Evolutionary conservation across 768 basidiomycete genomes (phyloP).

Genomic region (Rhodotorula kratochvilovae): DNA sequence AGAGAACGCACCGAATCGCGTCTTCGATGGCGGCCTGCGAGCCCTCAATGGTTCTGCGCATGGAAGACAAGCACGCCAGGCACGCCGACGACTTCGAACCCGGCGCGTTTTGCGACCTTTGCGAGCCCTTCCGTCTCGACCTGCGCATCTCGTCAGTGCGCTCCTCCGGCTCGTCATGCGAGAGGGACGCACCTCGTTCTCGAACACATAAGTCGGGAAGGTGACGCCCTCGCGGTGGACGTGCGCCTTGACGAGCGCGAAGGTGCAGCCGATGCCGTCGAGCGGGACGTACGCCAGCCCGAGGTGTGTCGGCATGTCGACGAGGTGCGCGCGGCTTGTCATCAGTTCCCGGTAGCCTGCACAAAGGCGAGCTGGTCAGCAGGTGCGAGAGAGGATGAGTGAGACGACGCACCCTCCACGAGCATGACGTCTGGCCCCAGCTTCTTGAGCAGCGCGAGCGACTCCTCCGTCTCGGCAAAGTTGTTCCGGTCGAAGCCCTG

Average conservation of each 20-base stretch:
- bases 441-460: constrained; percentile 9
- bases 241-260: constrained; percentile 30
- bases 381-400: background rate
- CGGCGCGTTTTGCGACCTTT: constrained; percentile 15
- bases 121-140: constrained; percentile 29
- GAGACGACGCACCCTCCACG: constrained; percentile 9
- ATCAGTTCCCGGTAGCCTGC: constrained; percentile 26
- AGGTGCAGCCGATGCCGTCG: constrained; percentile 28
- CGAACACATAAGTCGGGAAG: constrained; percentile 27
- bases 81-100: constrained; percentile 28
- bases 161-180: no score
- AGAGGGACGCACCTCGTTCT: constrained; percentile 15
- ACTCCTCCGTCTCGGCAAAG: constrained; percentile 24
- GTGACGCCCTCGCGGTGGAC: constrained; percentile 28
- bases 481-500: constrained; percentile 30
- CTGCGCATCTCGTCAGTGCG: background rate
- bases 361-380: accelerated
- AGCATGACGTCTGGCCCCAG: constrained; percentile 22
- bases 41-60: constrained; percentile 8
- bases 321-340: constrained; percentile 19
- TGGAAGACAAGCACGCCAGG: constrained; percentile 23
- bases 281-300: constrained; percentile 27
- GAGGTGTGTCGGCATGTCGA: constrained; percentile 31
- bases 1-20: no score
- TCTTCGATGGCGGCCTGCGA: no score